Evolutionary conservation across 306 rosid genomes (phyloP).

Genomic region (Carpinus fangiana): DNA sequence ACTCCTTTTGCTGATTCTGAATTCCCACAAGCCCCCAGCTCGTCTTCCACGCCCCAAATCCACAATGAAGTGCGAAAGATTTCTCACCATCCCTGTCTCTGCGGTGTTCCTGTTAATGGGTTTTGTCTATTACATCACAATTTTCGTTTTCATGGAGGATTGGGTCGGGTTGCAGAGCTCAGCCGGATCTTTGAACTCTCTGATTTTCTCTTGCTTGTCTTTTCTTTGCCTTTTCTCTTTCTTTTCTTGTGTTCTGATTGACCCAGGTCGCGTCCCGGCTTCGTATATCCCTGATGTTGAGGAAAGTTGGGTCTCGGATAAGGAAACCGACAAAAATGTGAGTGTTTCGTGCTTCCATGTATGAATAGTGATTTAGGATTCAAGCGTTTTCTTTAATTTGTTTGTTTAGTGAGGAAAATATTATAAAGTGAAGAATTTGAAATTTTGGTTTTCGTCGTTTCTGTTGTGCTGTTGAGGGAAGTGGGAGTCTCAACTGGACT

Average conservation of each 20-base stretch:
- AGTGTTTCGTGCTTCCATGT: slow-evolving; percentile 21
- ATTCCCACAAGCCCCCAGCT: neutral
- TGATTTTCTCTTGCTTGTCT: slow-evolving; percentile 52
- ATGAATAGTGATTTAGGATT: slow-evolving; percentile 13
- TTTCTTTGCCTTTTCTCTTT: slow-evolving; percentile 68
- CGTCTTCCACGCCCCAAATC: neutral
- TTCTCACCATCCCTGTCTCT: slow-evolving; percentile 55
- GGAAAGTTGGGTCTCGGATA: slow-evolving; percentile 34
- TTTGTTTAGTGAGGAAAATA: slow-evolving; percentile 22
- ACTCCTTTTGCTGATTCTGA: neutral
- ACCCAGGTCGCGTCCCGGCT: slow-evolving; percentile 77
- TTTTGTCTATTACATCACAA: slow-evolving; percentile 55
- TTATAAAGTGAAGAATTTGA: neutral
- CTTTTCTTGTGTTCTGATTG: slow-evolving; percentile 63
- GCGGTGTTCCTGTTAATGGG: slow-evolving; percentile 50
- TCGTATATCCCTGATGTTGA: slow-evolving; percentile 82
- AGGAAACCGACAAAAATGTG: slow-evolving; percentile 50
- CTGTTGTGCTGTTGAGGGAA: slow-evolving; percentile 15
- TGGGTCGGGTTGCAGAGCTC: slow-evolving; percentile 70
- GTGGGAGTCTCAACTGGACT: neutral
- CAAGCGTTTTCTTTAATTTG: neutral
- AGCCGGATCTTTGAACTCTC: slow-evolving; percentile 59
- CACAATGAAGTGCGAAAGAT: slow-evolving; percentile 43
- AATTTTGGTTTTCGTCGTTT: slow-evolving; percentile 7
- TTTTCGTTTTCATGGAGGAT: slow-evolving; percentile 69